These are phyloP conservation scores for Acanthamoeba pearcei DNA, from an alignment of 208 protist species.

Conservation along the genomic window DNA sequence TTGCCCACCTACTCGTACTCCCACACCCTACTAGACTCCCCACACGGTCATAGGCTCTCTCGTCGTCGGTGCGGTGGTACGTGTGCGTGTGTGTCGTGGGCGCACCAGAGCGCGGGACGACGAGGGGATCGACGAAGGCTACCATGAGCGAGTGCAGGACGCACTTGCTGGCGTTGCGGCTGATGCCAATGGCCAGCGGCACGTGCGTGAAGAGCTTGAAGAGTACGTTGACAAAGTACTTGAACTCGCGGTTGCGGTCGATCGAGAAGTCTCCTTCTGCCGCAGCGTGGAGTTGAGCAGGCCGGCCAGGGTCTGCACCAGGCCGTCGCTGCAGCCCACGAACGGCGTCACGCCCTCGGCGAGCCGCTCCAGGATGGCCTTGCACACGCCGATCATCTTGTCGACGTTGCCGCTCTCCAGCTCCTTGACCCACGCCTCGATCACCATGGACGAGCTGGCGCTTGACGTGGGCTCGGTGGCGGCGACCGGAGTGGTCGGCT, in stretches of 20 bases:
- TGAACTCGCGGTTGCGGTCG: slow-evolving; percentile 53
- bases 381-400: slow-evolving; percentile 11
- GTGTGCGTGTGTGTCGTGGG: too few relatives aligned
- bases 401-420: slow-evolving; percentile 45
- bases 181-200: neutral
- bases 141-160: slow-evolving; percentile 40
- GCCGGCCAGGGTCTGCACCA: slow-evolving; percentile 11
- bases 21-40: too few relatives aligned
- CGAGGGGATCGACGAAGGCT: slow-evolving; percentile 51
- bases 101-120: neutral
- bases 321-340: slow-evolving; percentile 47
- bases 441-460: neutral
- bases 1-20: too few relatives aligned
- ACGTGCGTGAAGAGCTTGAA: slow-evolving; percentile 65
- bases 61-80: too few relatives aligned
- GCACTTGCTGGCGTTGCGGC: slow-evolving; percentile 36
- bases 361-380: slow-evolving; percentile 20
- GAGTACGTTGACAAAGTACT: slow-evolving; percentile 69
- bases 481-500: neutral
- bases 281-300: slow-evolving; percentile 34
- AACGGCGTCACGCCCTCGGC: neutral
- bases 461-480: neutral
- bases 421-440: slow-evolving; percentile 32
- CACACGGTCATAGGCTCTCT: too few relatives aligned
- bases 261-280: neutral